Evolutionary conservation across 371 early-diverging fungal genomes (phyloP).

Genomic region (Mortierella sp.): DNA sequence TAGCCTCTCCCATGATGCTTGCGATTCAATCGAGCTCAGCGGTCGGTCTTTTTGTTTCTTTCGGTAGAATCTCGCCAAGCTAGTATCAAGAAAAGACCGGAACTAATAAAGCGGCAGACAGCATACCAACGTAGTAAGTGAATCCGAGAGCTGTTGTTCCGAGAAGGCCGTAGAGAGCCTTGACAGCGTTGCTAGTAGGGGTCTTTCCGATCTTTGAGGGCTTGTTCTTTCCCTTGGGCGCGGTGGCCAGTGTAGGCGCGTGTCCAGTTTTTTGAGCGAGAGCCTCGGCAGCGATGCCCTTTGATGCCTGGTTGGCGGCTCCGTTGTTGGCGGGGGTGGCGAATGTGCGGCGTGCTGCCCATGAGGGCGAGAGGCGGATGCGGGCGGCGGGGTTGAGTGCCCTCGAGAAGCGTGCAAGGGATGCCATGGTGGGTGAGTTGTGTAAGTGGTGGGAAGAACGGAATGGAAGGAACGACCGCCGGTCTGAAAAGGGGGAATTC

Average conservation of each 20-base stretch:
- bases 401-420: conserved; percentile 45
- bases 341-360: conserved; percentile 48
- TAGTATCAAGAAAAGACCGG: not conserved
- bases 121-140: conserved; percentile 47
- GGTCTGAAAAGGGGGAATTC: not conserved
- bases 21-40: not conserved
- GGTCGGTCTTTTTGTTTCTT: not conserved
- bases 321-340: conserved; percentile 43
- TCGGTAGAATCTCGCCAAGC: not conserved
- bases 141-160: conserved; percentile 38
- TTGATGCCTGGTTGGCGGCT: conserved; percentile 29
- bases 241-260: conserved; percentile 52
- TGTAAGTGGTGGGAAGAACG: not conserved
- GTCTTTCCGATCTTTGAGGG: conserved; percentile 63
- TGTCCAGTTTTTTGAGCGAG: conserved; percentile 61
- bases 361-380: conserved; percentile 38
- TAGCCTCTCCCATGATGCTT: not conserved
- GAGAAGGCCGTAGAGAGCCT: conserved; percentile 37
- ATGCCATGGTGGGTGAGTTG: conserved; percentile 36
- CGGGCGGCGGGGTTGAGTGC: conserved; percentile 20
- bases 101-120: not conserved
- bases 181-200: conserved; percentile 38
- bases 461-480: conserved; percentile 8
- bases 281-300: conserved; percentile 61
- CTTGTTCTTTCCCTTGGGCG: conserved; percentile 66